These are phyloP conservation scores for Aspergillus tamarii DNA, from an alignment of 2,329 filamentous ascomycete genomes.

Conservation along the genomic window DNA sequence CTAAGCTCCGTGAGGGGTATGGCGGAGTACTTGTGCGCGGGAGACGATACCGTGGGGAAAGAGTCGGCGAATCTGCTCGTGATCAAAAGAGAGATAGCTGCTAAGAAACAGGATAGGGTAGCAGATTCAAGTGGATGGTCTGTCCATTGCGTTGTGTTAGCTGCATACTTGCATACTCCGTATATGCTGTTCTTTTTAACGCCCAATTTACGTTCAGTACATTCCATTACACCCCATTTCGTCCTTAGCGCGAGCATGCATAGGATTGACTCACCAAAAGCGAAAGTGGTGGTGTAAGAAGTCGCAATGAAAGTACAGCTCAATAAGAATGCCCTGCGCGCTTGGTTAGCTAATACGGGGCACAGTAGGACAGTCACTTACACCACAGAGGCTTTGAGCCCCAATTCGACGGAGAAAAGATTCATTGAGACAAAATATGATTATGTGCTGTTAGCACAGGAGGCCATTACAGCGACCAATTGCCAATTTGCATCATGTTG, in stretches of 20 bases:
- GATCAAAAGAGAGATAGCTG: conserved; percentile 42
- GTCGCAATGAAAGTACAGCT: conserved; percentile 38
- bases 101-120: conserved; percentile 45
- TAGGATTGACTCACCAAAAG: conserved; percentile 37
- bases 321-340: conserved; percentile 35
- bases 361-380: conserved; percentile 21
- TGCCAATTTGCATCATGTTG: conserved; percentile 13
- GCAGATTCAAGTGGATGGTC: conserved; percentile 52
- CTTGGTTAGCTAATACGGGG: conserved; percentile 20
- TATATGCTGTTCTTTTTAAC: not conserved
- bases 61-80: conserved; percentile 38
- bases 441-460: conserved; percentile 11
- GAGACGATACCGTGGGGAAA: conserved; percentile 26
- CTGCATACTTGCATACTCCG: not conserved
- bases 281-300: conserved; percentile 43
- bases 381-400: conserved; percentile 38
- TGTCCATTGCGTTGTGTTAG: conserved; percentile 25
- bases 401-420: conserved; percentile 33
- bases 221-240: not conserved
- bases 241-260: not conserved
- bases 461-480: conserved; percentile 19
- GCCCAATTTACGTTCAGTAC: not conserved
- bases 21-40: conserved; percentile 29
- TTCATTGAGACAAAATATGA: conserved; percentile 28
- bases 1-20: conserved; percentile 35